Evolutionary conservation across 2,329 filamentous ascomycete species (phyloP), one percentile per base, ranked within the genome.

Genomic region (Gaeumannomyces sp.): DNA sequence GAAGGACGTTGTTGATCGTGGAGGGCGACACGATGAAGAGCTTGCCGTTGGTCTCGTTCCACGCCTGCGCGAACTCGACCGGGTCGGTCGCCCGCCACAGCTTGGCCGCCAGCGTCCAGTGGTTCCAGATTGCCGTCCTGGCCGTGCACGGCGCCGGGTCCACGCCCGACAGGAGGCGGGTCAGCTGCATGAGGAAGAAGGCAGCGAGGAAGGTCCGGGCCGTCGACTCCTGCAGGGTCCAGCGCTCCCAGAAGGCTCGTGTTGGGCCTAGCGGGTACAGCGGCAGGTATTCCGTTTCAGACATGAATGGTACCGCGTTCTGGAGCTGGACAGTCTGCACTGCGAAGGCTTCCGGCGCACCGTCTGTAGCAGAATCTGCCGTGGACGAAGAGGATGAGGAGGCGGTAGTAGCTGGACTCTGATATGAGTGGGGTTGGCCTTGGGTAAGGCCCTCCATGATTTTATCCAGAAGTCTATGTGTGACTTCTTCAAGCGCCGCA

Each of bases 211-310:
- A 74, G 0, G 83, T 86, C 22, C 84, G 79, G 2, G 83, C 77
- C 1, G 79, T 74, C 0, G 83, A 85, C 69, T 86, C 84, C 13
- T 83, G 77, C 29, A 84, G 75, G 5, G 83, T 72, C 81, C 81
- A 87, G 1, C 76, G 74, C 10, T 73, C 71, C 83, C 83, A 87
- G 59, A 81, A 81, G 0, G 74, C 68, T 25, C 74, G 76, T 1
- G 78, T 77, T 0, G 77, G 74, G 13, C 76, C 76, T 4, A 83
- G 69, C 0, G 79, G 74, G 65, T 73, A 73, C 22, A 75, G 62
- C 11, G 71, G 72, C 6, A 79, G 66, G n/a, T 33, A 11, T 29
- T 59, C 29, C 22, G 58, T 0, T 67, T 61, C 63, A 5, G 66
- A 59, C 8, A 64, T 61, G 28, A 45, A 1, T 4, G 68, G 66